Evolutionary conservation across 2,329 filamentous ascomycete genomes (phyloP), one percentile per base, ranked within the genome.

Genomic region (Neurospora sp.): DNA sequence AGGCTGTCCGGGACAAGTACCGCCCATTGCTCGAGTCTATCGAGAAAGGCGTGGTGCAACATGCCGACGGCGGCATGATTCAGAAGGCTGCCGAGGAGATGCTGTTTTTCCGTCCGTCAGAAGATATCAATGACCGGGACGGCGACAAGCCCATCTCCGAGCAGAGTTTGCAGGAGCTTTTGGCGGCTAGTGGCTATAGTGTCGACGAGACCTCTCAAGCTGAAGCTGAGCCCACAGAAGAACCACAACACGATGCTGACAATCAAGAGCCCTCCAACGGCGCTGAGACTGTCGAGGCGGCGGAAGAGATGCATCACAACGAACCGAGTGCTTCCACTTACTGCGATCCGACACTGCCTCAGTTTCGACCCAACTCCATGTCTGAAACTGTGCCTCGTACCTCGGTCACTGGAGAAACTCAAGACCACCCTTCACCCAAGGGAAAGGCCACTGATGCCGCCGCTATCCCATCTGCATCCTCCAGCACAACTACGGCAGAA

Each of bases 1-100:
- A 86, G 72, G 81, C 82, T 10, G 83, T 88, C 70, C 87, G 93
- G 46, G 83, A 89, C 68, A 84, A 82, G 72, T 88, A 84, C 77
- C 82, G 83, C 52, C 80, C 81, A 70, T 80, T 84, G 36, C 83
- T 88, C 66, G 81, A 82, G 38, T 76, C 78, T 1, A 77, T 86
- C 10, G 78, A 81, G 4, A 68, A 62, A 62, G 52, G 52, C 52
- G 33, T 62, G 23, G 52, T 62, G 23, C 52, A 36, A 36, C 42
- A 36, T 36, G 40, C 38, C 19, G 66, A 68, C 52, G 9, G 72
- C 69, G 42, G 66, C 15, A 62, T 62, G 52, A 62, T 62, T n/a
- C 52, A 62, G 4, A 62, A 62, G 52, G 52, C 52, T 10, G 52
- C 52, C 28, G 52, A 62, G 2, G 52, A 62, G 15, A 62, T 62